Conservation (phyloP, 75 land plant genomes). For the Selaginella moellendorffii region DNA sequence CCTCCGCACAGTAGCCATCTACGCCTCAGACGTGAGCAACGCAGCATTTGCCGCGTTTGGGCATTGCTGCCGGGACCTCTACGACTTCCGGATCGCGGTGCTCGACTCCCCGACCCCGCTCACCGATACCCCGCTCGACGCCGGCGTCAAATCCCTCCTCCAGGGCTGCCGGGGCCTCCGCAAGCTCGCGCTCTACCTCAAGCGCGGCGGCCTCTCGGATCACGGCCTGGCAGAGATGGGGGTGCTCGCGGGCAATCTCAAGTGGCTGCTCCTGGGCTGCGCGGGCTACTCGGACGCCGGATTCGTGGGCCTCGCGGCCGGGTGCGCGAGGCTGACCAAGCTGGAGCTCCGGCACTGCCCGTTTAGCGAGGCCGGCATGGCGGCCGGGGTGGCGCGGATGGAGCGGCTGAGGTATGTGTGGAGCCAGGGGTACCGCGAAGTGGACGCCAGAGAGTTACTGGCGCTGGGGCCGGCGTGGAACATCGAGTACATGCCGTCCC, state of each 20-base stretch:
- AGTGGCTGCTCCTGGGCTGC: constrained; percentile 72
- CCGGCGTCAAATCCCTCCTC: constrained; percentile 59
- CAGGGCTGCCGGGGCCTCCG: constrained; percentile 53
- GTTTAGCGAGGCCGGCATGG: constrained; percentile 67
- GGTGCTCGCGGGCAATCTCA: constrained; percentile 57
- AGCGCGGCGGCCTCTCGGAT: constrained; percentile 55
- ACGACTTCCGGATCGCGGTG: constrained; percentile 77
- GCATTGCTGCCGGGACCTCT: constrained; percentile 36
- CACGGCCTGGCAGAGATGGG: constrained; percentile 66
- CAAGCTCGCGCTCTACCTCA: constrained; percentile 57
- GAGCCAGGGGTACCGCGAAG: constrained; percentile 31
- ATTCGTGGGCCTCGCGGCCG: constrained; percentile 38
- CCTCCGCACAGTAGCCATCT: constrained; percentile 63
- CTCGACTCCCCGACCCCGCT: constrained; percentile 38
- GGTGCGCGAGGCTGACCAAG: constrained; percentile 63
- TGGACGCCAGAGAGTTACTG: constrained; percentile 31
- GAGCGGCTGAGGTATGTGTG: constrained; percentile 68
- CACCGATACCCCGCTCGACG: constrained; percentile 81
- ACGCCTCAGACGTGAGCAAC: constrained; percentile 76
- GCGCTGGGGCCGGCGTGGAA: constrained; percentile 52
- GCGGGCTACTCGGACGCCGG: constrained; percentile 78
- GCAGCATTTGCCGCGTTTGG: constrained; percentile 52
- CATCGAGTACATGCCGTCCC: constrained; percentile 43
- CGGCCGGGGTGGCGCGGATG: constrained; percentile 35
- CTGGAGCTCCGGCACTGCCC: constrained; percentile 76